Percentiles rank a stretch among this genome's conserved stretches.
Conservation (phyloP, 345 rosid species). For the Eucalyptus coolabah region DNA sequence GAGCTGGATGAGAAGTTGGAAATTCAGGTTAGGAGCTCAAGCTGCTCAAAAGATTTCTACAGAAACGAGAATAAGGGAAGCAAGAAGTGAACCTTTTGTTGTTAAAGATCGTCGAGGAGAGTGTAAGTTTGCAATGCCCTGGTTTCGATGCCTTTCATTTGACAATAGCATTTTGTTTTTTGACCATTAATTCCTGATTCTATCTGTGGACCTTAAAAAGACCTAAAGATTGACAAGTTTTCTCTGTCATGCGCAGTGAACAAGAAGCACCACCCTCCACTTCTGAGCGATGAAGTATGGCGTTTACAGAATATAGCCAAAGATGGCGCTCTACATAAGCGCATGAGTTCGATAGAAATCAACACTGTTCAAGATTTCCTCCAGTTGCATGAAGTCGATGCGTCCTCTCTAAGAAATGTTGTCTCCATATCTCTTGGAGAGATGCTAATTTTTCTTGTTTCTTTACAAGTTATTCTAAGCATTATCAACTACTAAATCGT, state of each 20-base stretch:
- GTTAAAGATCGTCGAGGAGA: constrained; percentile 39
- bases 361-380: constrained; percentile 11
- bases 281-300: constrained; percentile 19
- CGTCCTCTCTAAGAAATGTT: constrained; percentile 19
- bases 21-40: not conserved
- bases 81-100: constrained; percentile 11
- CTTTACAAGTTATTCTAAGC: not conserved
- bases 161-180: not conserved
- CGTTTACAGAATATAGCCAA: constrained; percentile 25
- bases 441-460: too few relatives aligned
- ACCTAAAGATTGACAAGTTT: not conserved
- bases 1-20: not conserved
- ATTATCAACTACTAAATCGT: too few relatives aligned
- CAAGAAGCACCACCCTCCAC: constrained; percentile 10
- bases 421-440: not conserved
- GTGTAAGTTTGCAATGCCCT: constrained; percentile 1
- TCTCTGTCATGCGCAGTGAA: not conserved
- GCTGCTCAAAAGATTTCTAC: not conserved
- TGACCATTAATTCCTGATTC: not conserved
- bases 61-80: not conserved
- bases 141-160: not conserved
- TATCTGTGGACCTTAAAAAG: too few relatives aligned
- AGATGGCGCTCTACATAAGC: constrained; percentile 9
- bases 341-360: constrained; percentile 2
- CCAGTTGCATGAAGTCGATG: not conserved